Evolutionary conservation across 257 asterid species (phyloP).

Genomic region (Primulina tabacum): DNA sequence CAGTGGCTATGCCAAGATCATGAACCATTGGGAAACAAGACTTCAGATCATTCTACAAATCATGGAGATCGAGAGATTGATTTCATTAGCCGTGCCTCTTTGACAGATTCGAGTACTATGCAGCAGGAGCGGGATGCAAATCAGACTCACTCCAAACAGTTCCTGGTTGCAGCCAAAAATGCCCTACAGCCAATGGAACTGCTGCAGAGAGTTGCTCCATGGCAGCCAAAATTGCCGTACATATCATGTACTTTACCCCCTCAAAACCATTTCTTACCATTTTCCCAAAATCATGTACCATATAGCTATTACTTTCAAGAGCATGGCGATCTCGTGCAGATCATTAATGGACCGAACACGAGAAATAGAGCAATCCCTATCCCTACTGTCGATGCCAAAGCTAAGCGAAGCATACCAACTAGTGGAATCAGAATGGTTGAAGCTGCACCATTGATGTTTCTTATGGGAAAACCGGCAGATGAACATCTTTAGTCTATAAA

Average conservation of each 20-base stretch:
- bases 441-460: slow-evolving; percentile 28
- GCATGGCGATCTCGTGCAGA: slow-evolving; percentile 24
- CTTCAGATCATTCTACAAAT: slow-evolving; percentile 20
- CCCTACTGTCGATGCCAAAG: slow-evolving; percentile 26
- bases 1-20: slow-evolving; percentile 22
- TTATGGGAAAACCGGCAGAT: slow-evolving; percentile 26
- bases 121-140: slow-evolving; percentile 30
- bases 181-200: slow-evolving; percentile 31
- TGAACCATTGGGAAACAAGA: slow-evolving; percentile 23
- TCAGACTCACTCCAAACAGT: slow-evolving; percentile 21
- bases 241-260: slow-evolving; percentile 33
- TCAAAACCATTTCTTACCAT: slow-evolving; percentile 33
- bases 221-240: slow-evolving; percentile 34
- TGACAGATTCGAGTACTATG: slow-evolving; percentile 29
- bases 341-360: slow-evolving; percentile 25
- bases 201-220: slow-evolving; percentile 31
- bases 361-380: slow-evolving; percentile 11
- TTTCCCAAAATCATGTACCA: slow-evolving; percentile 17
- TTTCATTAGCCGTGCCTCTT: slow-evolving; percentile 23
- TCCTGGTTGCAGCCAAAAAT: slow-evolving; percentile 30
- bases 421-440: slow-evolving; percentile 33
- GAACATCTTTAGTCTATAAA: slow-evolving; percentile 28
- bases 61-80: slow-evolving; percentile 23
- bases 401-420: slow-evolving; percentile 24
- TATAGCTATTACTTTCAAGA: slow-evolving; percentile 17